Percentiles rank a stretch among this genome's conserved stretches.
Evolutionary conservation across 768 basidiomycete genomes (phyloP).

Genomic region (Mycena metata): DNA sequence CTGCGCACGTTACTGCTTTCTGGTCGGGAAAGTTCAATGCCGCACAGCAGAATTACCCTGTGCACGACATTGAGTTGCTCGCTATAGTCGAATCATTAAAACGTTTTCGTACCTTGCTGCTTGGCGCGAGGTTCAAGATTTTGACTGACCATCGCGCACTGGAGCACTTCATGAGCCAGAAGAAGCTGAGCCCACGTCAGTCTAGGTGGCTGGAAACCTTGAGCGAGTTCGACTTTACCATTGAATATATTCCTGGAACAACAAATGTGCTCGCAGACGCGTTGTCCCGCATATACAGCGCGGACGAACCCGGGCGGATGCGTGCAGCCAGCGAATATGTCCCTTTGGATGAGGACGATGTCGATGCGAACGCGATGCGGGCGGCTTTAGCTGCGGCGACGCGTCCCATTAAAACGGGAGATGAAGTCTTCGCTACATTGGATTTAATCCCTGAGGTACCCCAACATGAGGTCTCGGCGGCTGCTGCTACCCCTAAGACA

Average conservation of each 20-base stretch:
- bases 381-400: no score
- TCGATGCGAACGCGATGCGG: no score
- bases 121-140: conserved; percentile 47
- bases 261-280: conserved; percentile 52
- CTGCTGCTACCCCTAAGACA: no score
- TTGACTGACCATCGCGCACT: conserved; percentile 49
- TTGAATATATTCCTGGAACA: conserved; percentile 45
- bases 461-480: no score
- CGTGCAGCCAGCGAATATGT: conserved; percentile 33
- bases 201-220: conserved; percentile 53
- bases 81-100: conserved; percentile 52
- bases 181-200: conserved; percentile 50
- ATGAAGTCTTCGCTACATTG: no score
- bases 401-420: conserved; percentile 26
- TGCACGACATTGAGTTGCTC: no score
- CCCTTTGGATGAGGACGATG: conserved; percentile 13
- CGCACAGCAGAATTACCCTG: no score
- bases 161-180: conserved; percentile 46
- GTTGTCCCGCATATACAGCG: conserved; percentile 42
- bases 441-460: no score
- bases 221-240: conserved; percentile 43
- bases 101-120: conserved; percentile 45
- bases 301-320: conserved; percentile 30
- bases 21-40: no score
- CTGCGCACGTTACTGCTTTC: no score